phyloP scores from a whole-genome alignment of 495 filamentous ascomycete species.

The Chaetomium cochliodes region DNA sequence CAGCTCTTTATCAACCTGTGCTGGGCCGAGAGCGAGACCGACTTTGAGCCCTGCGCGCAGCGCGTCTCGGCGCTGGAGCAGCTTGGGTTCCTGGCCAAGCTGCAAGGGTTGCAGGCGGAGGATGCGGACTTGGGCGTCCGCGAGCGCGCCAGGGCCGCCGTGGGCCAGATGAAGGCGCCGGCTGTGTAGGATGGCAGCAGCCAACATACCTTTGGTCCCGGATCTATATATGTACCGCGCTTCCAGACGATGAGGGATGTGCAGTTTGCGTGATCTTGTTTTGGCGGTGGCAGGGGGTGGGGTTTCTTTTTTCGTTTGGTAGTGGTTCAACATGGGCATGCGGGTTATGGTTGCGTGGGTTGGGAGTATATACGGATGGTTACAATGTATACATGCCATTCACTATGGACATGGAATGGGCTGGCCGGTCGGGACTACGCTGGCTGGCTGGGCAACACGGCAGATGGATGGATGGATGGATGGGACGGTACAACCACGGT shows the following conservation, averaged over 20 bases:
- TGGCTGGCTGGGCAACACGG: neutral
- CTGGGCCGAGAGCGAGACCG: conserved; percentile 70
- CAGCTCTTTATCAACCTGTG: conserved; percentile 82
- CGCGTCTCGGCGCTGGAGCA: conserved; percentile 66
- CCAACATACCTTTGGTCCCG: neutral
- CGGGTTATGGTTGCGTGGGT: neutral
- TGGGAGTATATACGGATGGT: neutral
- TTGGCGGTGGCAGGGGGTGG: no score
- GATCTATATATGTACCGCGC: no score
- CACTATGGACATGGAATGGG: neutral
- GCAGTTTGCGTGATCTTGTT: no score
- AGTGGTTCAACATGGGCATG: neutral
- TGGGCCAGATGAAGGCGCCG: conserved; percentile 59
- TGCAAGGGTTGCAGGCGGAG: conserved; percentile 58
- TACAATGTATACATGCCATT: neutral
- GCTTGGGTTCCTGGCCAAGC: conserved; percentile 66
- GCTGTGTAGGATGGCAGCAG: neutral
- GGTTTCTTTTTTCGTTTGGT: neutral
- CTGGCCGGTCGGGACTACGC: neutral
- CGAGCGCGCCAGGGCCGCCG: conserved; percentile 77
- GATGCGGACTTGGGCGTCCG: conserved; percentile 81
- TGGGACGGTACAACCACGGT: neutral
- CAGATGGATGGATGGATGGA: neutral
- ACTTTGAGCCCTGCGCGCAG: conserved; percentile 58
- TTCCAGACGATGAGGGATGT: neutral